phyloP scores from a whole-genome alignment of 208 protist species.

The Trypanosoma lewisi region DNA sequence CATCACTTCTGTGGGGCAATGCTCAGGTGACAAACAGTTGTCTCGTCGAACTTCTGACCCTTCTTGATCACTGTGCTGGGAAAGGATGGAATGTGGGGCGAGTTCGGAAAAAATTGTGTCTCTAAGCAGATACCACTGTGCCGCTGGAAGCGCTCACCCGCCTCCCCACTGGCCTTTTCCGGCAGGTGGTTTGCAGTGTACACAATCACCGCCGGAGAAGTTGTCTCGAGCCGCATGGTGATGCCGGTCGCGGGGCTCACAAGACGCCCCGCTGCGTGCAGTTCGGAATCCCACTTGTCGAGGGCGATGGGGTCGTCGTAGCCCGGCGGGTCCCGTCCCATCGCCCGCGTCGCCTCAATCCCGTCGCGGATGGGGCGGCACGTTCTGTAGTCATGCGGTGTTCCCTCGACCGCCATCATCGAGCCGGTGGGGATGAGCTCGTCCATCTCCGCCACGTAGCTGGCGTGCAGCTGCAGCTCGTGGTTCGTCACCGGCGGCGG shows the following conservation, averaged over 20 bases:
- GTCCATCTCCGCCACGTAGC: slow-evolving; percentile 35
- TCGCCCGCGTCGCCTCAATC: slow-evolving; percentile 29
- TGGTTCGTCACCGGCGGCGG: slow-evolving; percentile 38
- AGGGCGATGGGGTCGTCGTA: slow-evolving; percentile 58
- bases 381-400: slow-evolving; percentile 41
- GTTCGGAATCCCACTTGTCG: slow-evolving; percentile 31
- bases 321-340: slow-evolving; percentile 48
- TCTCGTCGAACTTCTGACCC: slow-evolving; percentile 43
- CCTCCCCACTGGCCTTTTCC: slow-evolving; percentile 33
- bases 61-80: slow-evolving; percentile 42
- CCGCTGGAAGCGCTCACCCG: slow-evolving; percentile 46
- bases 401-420: slow-evolving; percentile 26
- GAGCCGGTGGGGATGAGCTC: slow-evolving; percentile 43
- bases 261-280: slow-evolving; percentile 31
- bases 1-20: not conserved
- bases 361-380: slow-evolving; percentile 32
- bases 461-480: slow-evolving; percentile 39
- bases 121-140: slow-evolving; percentile 45
- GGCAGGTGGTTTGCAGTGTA: slow-evolving; percentile 69
- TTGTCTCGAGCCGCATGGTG: slow-evolving; percentile 57
- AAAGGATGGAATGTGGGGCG: slow-evolving; percentile 33
- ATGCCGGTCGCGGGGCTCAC: slow-evolving; percentile 51
- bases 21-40: not conserved
- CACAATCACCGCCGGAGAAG: slow-evolving; percentile 59
- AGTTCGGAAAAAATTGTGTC: slow-evolving; percentile 49